Conservation (phyloP, 2,329 filamentous ascomycete species). For the Rhinocladiella similis region DNA sequence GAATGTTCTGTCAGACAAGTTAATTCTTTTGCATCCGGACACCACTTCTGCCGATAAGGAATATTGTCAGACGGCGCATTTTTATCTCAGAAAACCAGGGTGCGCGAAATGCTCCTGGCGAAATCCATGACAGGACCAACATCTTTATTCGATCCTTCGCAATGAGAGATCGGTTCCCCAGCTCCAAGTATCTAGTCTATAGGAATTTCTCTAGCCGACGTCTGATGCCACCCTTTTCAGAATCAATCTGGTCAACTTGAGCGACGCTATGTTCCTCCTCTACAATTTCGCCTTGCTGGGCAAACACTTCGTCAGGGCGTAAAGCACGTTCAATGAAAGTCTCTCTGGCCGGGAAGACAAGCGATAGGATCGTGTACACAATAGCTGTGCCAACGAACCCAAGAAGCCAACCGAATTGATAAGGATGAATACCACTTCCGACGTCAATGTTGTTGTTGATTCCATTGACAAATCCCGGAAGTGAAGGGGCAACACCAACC, state of each 20-base stretch:
- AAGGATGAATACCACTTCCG: slow-evolving; percentile 56
- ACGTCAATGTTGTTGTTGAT: slow-evolving; percentile 40
- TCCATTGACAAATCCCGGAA: slow-evolving; percentile 53
- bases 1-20: no score
- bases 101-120: no score
- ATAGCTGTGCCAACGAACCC: slow-evolving; percentile 62
- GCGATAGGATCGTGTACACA: slow-evolving; percentile 53
- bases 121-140: no score
- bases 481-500: slow-evolving; percentile 4
- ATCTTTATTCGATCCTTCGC: no score
- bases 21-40: no score
- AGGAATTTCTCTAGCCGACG: slow-evolving; percentile 12
- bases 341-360: slow-evolving; percentile 19
- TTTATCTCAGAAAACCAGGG: no score
- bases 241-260: slow-evolving; percentile 6
- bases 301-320: slow-evolving; percentile 39
- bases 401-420: slow-evolving; percentile 65
- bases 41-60: no score
- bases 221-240: slow-evolving; percentile 12
- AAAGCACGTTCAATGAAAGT: slow-evolving; percentile 32
- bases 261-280: slow-evolving; percentile 8
- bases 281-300: slow-evolving; percentile 14
- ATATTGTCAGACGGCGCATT: no score
- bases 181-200: background rate
- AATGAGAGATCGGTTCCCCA: no score